Evolutionary conservation across 2,329 filamentous ascomycete genomes (phyloP).

Genomic region (Macrophomina phaseolina): DNA sequence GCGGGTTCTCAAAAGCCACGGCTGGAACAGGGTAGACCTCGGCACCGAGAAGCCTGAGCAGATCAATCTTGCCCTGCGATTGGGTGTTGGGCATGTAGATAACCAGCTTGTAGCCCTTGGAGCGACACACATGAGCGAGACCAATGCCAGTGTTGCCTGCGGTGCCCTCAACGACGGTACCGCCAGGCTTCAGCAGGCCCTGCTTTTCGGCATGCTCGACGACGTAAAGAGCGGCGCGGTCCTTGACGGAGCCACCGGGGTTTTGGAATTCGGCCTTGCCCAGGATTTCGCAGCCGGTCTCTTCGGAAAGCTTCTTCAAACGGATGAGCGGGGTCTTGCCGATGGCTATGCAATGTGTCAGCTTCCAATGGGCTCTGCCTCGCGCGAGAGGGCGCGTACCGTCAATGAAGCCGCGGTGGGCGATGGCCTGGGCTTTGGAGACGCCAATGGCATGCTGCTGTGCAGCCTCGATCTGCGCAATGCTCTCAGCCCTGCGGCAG

Average conservation of each 20-base stretch:
- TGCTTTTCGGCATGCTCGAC: conserved; percentile 91
- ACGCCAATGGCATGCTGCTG: conserved; percentile 72
- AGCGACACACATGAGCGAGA: conserved; percentile 93
- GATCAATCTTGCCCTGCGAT: conserved; percentile 95
- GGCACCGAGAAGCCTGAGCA: conserved; percentile 86
- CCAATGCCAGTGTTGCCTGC: conserved; percentile 98
- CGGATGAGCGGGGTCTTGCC: conserved; percentile 96
- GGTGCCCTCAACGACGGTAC: conserved; percentile 95
- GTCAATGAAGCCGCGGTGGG: conserved; percentile 76
- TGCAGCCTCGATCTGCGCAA: conserved; percentile 54
- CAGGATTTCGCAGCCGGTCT: conserved; percentile 91
- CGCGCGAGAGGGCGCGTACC: conserved; percentile 60
- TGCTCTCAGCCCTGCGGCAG: conserved; percentile 53
- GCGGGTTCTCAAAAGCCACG: conserved; percentile 90
- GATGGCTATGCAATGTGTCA: conserved; percentile 69
- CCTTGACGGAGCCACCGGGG: conserved; percentile 94
- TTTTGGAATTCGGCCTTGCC: conserved; percentile 99
- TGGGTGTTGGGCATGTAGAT: conserved; percentile 99
- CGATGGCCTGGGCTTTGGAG: conserved; percentile 78
- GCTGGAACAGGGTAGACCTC: conserved; percentile 96
- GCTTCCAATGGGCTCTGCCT: conserved; percentile 1
- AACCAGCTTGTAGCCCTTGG: conserved; percentile 89
- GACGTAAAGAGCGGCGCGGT: conserved; percentile 92
- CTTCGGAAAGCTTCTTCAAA: conserved; percentile 82
- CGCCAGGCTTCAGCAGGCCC: conserved; percentile 80